Evolutionary conservation across 2,329 filamentous ascomycete genomes (phyloP).

Genomic region (Exutisphaerella laricina): DNA sequence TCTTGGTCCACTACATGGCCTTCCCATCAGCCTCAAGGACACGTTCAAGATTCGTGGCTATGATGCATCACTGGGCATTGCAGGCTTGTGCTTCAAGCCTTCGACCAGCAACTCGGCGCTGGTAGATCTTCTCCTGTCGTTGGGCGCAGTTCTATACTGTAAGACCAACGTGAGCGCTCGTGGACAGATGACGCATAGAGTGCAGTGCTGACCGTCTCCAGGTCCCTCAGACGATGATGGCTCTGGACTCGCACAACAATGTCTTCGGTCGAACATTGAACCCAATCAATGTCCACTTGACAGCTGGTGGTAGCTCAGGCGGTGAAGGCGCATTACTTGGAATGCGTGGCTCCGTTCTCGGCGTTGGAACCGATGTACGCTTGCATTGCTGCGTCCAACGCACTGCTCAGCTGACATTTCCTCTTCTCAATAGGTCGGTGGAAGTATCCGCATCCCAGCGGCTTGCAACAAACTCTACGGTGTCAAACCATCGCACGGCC

Average conservation of each 20-base stretch:
- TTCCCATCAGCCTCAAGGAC: constrained; percentile 36
- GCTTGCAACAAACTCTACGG: constrained; percentile 48
- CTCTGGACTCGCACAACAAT: constrained; percentile 50
- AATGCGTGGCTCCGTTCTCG: constrained; percentile 45
- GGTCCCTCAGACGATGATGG: constrained; percentile 51
- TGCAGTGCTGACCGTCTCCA: too few relatives aligned
- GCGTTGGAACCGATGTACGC: constrained; percentile 52
- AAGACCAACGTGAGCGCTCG: constrained; percentile 54
- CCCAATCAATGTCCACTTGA: constrained; percentile 43
- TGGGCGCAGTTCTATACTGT: constrained; percentile 46
- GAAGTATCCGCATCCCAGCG: constrained; percentile 48
- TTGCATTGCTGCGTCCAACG: too few relatives aligned
- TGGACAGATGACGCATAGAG: too few relatives aligned
- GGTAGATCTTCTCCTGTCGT: constrained; percentile 40
- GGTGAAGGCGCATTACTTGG: constrained; percentile 50
- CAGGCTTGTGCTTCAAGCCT: constrained; percentile 42
- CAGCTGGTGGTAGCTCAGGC: constrained; percentile 49
- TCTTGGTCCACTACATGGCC: constrained; percentile 43
- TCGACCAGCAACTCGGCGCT: constrained; percentile 48
- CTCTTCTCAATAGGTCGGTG: too few relatives aligned
- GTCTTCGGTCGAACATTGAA: constrained; percentile 47
- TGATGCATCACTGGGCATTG: constrained; percentile 39
- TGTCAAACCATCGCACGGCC: constrained; percentile 41
- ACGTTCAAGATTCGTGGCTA: constrained; percentile 34
- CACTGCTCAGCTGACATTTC: too few relatives aligned